Evolutionary conservation across 2,329 filamentous ascomycete species (phyloP).

Genomic region (Drechslerella stenobrocha): DNA sequence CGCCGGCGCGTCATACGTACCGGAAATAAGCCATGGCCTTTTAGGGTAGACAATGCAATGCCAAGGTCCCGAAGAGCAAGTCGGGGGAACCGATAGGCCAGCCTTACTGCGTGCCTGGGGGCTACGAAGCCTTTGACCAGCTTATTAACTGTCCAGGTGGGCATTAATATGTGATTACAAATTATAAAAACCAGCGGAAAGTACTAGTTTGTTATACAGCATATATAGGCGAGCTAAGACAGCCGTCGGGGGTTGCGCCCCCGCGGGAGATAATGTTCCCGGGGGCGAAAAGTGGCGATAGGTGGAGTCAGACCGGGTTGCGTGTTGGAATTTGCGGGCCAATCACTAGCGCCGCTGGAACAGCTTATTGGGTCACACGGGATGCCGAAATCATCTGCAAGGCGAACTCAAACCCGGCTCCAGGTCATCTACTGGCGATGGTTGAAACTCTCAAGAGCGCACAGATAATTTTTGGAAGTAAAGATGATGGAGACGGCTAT

Average conservation of each 20-base stretch:
- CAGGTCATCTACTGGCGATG: background rate
- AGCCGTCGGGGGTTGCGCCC: constrained; percentile 42
- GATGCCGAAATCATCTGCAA: constrained; percentile 1
- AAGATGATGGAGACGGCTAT: constrained; percentile 34
- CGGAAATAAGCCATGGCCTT: too few species aligned
- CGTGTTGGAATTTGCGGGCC: constrained; percentile 44
- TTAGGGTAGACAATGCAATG: too few species aligned
- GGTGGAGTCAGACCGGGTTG: constrained; percentile 22
- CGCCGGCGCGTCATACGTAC: constrained; percentile 30
- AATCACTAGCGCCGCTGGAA: background rate
- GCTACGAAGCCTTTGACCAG: constrained; percentile 2
- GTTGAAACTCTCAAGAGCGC: background rate
- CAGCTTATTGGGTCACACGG: constrained; percentile 10
- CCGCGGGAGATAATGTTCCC: constrained; percentile 5
- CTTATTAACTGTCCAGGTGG: constrained; percentile 41
- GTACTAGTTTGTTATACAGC: constrained; percentile 1
- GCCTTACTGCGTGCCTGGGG: background rate
- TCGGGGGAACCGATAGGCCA: constrained; percentile 30
- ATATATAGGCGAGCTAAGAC: background rate
- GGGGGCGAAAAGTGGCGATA: constrained; percentile 33
- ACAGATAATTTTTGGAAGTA: constrained; percentile 4
- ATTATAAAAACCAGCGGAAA: constrained; percentile 18
- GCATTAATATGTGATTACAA: constrained; percentile 42
- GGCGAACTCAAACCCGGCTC: constrained; percentile 7
- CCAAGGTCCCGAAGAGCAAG: constrained; percentile 12